Evolutionary conservation across 2,329 filamentous ascomycete species (phyloP).

Genomic region (Microdochium paspali): DNA sequence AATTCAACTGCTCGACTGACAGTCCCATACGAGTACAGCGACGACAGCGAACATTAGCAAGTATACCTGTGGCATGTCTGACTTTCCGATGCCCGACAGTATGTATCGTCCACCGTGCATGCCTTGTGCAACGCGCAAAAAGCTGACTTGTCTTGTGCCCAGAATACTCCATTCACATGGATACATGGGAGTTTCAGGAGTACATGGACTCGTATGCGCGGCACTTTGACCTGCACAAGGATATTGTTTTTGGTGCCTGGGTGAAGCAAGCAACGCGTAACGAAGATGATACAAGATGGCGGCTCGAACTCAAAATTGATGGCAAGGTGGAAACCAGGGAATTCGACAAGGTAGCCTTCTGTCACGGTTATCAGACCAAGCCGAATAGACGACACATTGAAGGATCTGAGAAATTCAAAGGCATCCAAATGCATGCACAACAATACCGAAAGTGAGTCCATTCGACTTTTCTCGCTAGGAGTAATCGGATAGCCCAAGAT

Average conservation of each 20-base stretch:
- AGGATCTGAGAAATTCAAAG: constrained; percentile 25
- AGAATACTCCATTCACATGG: constrained; percentile 18
- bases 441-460: constrained; percentile 21
- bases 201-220: constrained; percentile 30
- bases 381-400: constrained; percentile 24
- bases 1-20: constrained; percentile 2
- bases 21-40: constrained; percentile 6
- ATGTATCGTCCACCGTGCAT: constrained; percentile 6
- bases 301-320: constrained; percentile 17
- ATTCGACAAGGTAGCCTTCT: constrained; percentile 28
- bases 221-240: constrained; percentile 24
- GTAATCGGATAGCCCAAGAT: neutral
- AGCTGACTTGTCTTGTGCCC: neutral
- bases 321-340: constrained; percentile 11
- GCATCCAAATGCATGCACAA: constrained; percentile 27
- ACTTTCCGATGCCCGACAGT: constrained; percentile 31
- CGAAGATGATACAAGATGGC: constrained; percentile 20
- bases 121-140: neutral
- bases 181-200: constrained; percentile 18
- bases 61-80: constrained; percentile 27
- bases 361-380: constrained; percentile 21
- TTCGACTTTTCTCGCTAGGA: neutral
- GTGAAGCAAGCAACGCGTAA: constrained; percentile 18
- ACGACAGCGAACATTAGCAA: constrained; percentile 26
- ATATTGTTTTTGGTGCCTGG: constrained; percentile 22